These are phyloP conservation scores for Monilinia polystroma DNA, from an alignment of 2,329 filamentous ascomycete species.

Conservation along the genomic window DNA sequence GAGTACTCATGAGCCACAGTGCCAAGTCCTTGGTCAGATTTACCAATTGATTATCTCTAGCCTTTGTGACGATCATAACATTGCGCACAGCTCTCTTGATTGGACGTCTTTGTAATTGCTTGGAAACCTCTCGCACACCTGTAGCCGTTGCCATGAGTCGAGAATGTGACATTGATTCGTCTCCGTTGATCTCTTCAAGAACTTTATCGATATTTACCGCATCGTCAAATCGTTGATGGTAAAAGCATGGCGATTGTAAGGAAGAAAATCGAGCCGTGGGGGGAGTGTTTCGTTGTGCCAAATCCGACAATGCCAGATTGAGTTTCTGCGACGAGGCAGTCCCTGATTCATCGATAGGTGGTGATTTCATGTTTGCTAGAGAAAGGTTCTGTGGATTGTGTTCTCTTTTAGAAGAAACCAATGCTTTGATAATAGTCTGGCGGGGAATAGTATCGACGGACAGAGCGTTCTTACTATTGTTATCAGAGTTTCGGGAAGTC, in stretches of 20 bases:
- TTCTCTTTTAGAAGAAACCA: slow-evolving; percentile 65
- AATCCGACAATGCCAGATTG: slow-evolving; percentile 55
- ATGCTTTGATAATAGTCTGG: slow-evolving; percentile 79
- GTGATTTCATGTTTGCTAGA: slow-evolving; percentile 19
- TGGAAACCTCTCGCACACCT: slow-evolving; percentile 90
- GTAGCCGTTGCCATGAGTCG: slow-evolving; percentile 93
- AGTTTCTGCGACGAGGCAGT: slow-evolving; percentile 55
- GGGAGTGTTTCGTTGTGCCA: slow-evolving; percentile 44
- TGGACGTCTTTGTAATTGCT: slow-evolving; percentile 87
- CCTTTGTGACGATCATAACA: slow-evolving; percentile 98
- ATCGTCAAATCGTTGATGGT: slow-evolving; percentile 95
- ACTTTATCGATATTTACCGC: slow-evolving; percentile 94
- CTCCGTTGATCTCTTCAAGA: slow-evolving; percentile 85
- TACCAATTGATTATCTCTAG: slow-evolving; percentile 90
- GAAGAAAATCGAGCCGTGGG: slow-evolving; percentile 56
- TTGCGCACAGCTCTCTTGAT: slow-evolving; percentile 90
- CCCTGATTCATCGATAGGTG: slow-evolving; percentile 31
- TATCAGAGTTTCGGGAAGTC: slow-evolving; percentile 28
- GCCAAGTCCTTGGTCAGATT: slow-evolving; percentile 83
- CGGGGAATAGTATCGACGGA: slow-evolving; percentile 55
- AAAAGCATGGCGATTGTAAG: slow-evolving; percentile 92
- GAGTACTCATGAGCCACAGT: slow-evolving; percentile 83
- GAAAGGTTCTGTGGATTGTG: slow-evolving; percentile 51
- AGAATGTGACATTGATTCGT: slow-evolving; percentile 90
- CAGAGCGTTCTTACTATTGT: slow-evolving; percentile 39